Conservation (phyloP, 768 basidiomycete species). For the Porphyrellus cyaneotinctus region DNA sequence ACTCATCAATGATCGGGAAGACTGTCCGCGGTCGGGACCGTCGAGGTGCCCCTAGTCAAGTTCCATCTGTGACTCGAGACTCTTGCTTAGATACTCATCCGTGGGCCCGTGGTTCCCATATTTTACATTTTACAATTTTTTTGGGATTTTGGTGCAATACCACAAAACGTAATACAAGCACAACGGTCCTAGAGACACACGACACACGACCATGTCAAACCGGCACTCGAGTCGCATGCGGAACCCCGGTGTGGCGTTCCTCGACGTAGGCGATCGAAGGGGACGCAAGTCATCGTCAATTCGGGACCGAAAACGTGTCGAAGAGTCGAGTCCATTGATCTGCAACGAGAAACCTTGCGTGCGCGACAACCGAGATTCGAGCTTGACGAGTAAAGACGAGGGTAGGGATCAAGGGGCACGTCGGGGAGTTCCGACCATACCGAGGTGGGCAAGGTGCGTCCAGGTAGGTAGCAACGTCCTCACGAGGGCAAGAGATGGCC, state of each 20-base stretch:
- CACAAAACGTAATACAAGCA: not conserved
- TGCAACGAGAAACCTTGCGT: too few species aligned
- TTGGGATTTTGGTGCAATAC: constrained; percentile 1
- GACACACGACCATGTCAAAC: not conserved
- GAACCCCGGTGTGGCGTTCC: not conserved
- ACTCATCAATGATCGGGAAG: too few species aligned
- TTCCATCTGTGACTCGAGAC: too few species aligned
- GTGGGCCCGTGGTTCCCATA: too few species aligned
- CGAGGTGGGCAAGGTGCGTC: not conserved
- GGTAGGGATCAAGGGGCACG: not conserved
- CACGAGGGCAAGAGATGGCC: not conserved
- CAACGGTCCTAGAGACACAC: not conserved
- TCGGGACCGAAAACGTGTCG: too few species aligned
- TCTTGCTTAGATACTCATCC: too few species aligned
- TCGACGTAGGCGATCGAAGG: too few species aligned
- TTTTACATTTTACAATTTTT: not conserved
- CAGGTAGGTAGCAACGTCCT: not conserved
- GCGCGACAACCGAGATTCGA: too few species aligned
- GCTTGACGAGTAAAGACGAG: not conserved
- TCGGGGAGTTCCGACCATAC: constrained; percentile 6
- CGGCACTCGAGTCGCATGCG: not conserved
- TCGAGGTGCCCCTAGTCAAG: too few species aligned
- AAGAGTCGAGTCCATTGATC: too few species aligned
- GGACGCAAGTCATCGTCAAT: too few species aligned
- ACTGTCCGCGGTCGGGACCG: too few species aligned